A percentile compares a stretch with the other conserved stretches of the same genome.
These are phyloP conservation scores for Penicillium brevicompactum DNA, from an alignment of 2,329 filamentous ascomycete species.

Conservation along the genomic window DNA sequence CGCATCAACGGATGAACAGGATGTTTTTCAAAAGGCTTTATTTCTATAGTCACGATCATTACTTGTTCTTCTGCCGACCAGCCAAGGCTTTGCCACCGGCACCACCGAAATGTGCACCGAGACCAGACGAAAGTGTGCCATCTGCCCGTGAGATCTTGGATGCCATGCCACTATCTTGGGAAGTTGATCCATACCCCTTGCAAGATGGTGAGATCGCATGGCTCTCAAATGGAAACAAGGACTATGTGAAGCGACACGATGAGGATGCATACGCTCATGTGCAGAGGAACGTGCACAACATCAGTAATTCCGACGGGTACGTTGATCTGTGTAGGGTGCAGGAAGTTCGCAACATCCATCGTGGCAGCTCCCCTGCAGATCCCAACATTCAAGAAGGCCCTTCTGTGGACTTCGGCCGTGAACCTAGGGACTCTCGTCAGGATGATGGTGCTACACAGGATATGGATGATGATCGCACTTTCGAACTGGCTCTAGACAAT, in stretches of 20 bases:
- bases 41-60: constrained; percentile 66
- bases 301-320: constrained; percentile 64
- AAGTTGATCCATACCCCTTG: constrained; percentile 63
- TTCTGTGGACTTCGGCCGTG: constrained; percentile 59
- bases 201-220: constrained; percentile 58
- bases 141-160: constrained; percentile 57
- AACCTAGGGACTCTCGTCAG: constrained; percentile 46
- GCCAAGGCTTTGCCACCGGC: constrained; percentile 62
- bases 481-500: constrained; percentile 65
- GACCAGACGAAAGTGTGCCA: constrained; percentile 51
- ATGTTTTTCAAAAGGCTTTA: constrained; percentile 68
- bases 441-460: constrained; percentile 58
- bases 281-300: constrained; percentile 59
- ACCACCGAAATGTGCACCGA: constrained; percentile 55
- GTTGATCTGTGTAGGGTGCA: constrained; percentile 62
- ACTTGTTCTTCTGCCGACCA: constrained; percentile 63
- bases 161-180: constrained; percentile 62
- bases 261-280: constrained; percentile 62
- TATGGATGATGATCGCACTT: constrained; percentile 59
- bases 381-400: constrained; percentile 54
- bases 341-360: constrained; percentile 58
- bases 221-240: constrained; percentile 52
- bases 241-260: constrained; percentile 55
- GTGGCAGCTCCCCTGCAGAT: constrained; percentile 56
- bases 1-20: constrained; percentile 59